phyloP scores from a whole-genome alignment of 345 rosid genomes.

The Hirschfeldia incana region DNA sequence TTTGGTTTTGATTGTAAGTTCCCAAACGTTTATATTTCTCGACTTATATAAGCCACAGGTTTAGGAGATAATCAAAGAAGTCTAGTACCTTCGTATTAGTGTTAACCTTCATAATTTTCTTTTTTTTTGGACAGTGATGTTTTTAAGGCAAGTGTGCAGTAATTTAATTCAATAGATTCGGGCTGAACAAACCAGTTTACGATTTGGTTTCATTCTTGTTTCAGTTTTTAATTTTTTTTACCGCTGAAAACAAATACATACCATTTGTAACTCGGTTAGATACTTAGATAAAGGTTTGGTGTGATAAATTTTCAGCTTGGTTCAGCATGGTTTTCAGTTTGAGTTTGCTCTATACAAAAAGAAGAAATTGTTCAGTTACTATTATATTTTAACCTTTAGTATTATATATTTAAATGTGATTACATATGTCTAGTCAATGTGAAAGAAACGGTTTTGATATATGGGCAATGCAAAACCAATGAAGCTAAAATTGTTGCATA shows the following conservation, averaged over 20 bases:
- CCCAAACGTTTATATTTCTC: conserved; percentile 8
- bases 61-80: background rate
- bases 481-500: background rate
- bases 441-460: background rate
- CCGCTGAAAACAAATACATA: background rate
- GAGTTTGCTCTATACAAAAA: too few species aligned
- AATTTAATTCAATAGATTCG: background rate
- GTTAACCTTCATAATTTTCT: background rate
- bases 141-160: background rate
- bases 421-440: background rate
- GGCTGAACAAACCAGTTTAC: background rate
- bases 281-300: background rate
- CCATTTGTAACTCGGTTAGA: background rate
- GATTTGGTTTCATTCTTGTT: background rate
- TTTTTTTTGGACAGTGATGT: background rate
- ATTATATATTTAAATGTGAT: too few species aligned
- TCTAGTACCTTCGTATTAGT: background rate
- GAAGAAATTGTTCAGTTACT: too few species aligned
- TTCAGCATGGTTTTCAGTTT: too few species aligned
- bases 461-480: background rate
- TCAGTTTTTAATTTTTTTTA: background rate
- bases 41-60: conserved; percentile 5
- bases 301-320: too few species aligned
- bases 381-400: too few species aligned
- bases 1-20: background rate